These are phyloP conservation scores for Pseudevernia furfuracea DNA, from an alignment of 495 filamentous ascomycete species.

Conservation along the genomic window DNA sequence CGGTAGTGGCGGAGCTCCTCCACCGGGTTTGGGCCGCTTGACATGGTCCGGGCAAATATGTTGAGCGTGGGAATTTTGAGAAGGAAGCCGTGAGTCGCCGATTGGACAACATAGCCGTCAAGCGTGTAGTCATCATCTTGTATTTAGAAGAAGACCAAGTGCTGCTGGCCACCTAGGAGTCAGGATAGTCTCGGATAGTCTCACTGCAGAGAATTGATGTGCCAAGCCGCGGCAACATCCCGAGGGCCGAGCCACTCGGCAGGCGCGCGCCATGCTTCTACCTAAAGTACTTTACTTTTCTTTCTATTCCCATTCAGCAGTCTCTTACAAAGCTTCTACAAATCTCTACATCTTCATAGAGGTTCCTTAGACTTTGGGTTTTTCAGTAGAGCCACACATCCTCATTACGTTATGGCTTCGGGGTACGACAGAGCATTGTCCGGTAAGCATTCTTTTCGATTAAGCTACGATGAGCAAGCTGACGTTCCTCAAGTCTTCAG, in stretches of 20 bases:
- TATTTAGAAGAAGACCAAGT: neutral
- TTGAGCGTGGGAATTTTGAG: neutral
- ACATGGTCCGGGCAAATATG: constrained; percentile 6
- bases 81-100: neutral
- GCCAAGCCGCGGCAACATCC: constrained; percentile 13
- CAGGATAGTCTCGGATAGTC: no score
- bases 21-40: constrained; percentile 26
- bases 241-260: no score
- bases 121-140: neutral
- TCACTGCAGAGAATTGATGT: neutral
- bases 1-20: constrained; percentile 37
- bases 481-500: constrained; percentile 51
- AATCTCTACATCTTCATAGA: neutral
- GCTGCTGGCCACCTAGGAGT: neutral
- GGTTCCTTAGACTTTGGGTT: neutral
- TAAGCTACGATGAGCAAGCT: constrained; percentile 30
- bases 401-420: constrained; percentile 53
- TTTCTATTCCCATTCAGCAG: neutral
- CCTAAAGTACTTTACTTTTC: neutral
- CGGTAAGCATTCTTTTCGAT: constrained; percentile 46
- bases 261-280: constrained; percentile 12
- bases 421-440: constrained; percentile 93
- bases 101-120: neutral
- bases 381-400: neutral
- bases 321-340: neutral